A percentile compares a stretch with the other conserved stretches of the same genome.
Evolutionary conservation across 2,329 filamentous ascomycete genomes (phyloP).

Genomic region (Hawksworthiomyces lignivorus): DNA sequence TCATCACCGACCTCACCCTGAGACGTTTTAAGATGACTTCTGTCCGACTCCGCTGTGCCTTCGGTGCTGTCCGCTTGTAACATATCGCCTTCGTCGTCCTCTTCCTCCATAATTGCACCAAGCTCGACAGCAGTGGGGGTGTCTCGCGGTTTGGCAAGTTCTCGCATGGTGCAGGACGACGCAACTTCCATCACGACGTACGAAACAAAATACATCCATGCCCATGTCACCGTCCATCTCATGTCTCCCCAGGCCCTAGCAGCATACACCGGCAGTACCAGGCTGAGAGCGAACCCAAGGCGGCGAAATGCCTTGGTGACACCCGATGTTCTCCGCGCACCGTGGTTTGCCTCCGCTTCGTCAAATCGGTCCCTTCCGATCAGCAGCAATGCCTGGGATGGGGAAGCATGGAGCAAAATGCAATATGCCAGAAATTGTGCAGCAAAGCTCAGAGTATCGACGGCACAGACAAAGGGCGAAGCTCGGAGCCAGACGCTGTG

Average conservation of each 20-base stretch:
- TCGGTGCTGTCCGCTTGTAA: too few relatives aligned
- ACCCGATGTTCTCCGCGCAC: too few relatives aligned
- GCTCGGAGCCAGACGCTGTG: slow-evolving; percentile 6
- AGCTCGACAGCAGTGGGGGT: slow-evolving; percentile 9
- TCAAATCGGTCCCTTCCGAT: slow-evolving; percentile 1
- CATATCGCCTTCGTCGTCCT: too few relatives aligned
- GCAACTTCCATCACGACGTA: slow-evolving; percentile 2
- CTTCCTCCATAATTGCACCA: neutral
- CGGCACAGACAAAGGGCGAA: slow-evolving; percentile 7
- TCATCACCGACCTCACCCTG: too few relatives aligned
- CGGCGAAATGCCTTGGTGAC: neutral
- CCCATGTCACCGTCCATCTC: slow-evolving; percentile 10
- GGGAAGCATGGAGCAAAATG: neutral
- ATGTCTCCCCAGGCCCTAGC: slow-evolving; percentile 1
- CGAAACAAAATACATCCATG: slow-evolving; percentile 1
- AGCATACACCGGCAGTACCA: neutral
- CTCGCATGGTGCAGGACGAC: neutral
- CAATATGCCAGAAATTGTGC: slow-evolving; percentile 6
- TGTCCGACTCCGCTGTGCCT: too few relatives aligned
- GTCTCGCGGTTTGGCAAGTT: neutral
- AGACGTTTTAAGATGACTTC: too few relatives aligned
- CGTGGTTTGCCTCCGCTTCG: neutral
- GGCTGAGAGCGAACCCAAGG: neutral
- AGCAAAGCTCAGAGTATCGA: slow-evolving; percentile 2
- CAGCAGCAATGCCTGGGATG: neutral